A percentile compares a stretch with the other conserved stretches of the same genome.
Conservation (phyloP, 805 yeast genomes). For the Saturnispora kantuleensis region DNA sequence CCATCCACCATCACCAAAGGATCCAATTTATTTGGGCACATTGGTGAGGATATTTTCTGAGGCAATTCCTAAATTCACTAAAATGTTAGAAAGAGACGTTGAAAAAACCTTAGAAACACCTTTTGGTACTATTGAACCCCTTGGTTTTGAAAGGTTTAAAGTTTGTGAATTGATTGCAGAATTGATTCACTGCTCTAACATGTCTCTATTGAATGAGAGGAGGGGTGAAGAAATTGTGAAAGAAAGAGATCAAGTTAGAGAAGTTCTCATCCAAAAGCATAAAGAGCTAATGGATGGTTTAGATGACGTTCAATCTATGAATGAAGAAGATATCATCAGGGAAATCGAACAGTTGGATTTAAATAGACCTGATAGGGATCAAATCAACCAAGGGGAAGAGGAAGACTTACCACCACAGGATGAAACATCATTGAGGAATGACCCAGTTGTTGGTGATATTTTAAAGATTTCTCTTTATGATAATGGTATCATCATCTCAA, state of each 20-base stretch:
- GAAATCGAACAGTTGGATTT: constrained; percentile 26
- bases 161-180: constrained; percentile 91
- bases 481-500: constrained; percentile 53
- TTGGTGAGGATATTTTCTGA: constrained; percentile 70
- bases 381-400: constrained; percentile 12
- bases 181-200: constrained; percentile 91
- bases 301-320: constrained; percentile 23
- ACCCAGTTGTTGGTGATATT: constrained; percentile 77
- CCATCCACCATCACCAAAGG: constrained; percentile 88
- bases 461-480: constrained; percentile 78
- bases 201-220: constrained; percentile 78
- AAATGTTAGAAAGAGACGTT: constrained; percentile 37
- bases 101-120: constrained; percentile 46
- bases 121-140: constrained; percentile 56
- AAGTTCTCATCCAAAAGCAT: constrained; percentile 29
- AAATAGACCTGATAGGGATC: constrained; percentile 19
- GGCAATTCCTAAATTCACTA: constrained; percentile 59
- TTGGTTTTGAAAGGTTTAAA: constrained; percentile 88
- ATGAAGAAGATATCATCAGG: constrained; percentile 25
- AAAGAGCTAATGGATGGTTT: constrained; percentile 19
- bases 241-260: constrained; percentile 61
- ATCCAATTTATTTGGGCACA: constrained; percentile 86
- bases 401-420: constrained; percentile 14
- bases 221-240: constrained; percentile 57
- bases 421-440: constrained; percentile 32